phyloP scores from a whole-genome alignment of 2,329 filamentous ascomycete genomes.

The Xylariomycetidae sp. region DNA sequence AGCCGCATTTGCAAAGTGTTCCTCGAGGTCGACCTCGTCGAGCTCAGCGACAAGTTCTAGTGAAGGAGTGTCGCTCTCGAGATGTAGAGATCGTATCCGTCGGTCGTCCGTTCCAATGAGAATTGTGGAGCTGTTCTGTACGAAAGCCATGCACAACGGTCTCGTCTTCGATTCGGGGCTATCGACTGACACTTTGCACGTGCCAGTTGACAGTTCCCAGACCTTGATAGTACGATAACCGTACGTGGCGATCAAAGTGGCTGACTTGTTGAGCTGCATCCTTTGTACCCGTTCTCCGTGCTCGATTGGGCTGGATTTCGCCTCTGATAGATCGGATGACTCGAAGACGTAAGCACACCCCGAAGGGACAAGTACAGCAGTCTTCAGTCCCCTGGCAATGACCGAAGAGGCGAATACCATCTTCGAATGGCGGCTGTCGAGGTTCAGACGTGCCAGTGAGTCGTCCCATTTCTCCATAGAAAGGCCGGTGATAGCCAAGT shows the following conservation, averaged over 20 bases:
- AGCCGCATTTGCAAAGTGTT: constrained; percentile 19
- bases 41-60: constrained; percentile 18
- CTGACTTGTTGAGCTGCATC: constrained; percentile 17
- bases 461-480: constrained; percentile 20
- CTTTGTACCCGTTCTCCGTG: constrained; percentile 17
- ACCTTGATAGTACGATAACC: constrained; percentile 21
- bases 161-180: constrained; percentile 17
- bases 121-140: constrained; percentile 10
- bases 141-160: constrained; percentile 19
- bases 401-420: constrained; percentile 9
- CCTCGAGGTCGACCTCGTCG: constrained; percentile 17
- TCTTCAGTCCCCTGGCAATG: constrained; percentile 4
- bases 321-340: constrained; percentile 16
- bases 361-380: constrained; percentile 11
- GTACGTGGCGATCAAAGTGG: constrained; percentile 20
- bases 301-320: constrained; percentile 4
- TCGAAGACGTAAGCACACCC: constrained; percentile 16
- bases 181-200: constrained; percentile 14
- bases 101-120: constrained; percentile 20
- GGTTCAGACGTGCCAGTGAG: constrained; percentile 18
- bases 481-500: constrained; percentile 10
- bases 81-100: constrained; percentile 11
- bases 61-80: constrained; percentile 6
- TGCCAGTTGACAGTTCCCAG: constrained; percentile 20
- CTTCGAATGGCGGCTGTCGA: constrained; percentile 11